phyloP scores from a whole-genome alignment of 108 stramenopile species.

The Cyclotella distinguenda region DNA sequence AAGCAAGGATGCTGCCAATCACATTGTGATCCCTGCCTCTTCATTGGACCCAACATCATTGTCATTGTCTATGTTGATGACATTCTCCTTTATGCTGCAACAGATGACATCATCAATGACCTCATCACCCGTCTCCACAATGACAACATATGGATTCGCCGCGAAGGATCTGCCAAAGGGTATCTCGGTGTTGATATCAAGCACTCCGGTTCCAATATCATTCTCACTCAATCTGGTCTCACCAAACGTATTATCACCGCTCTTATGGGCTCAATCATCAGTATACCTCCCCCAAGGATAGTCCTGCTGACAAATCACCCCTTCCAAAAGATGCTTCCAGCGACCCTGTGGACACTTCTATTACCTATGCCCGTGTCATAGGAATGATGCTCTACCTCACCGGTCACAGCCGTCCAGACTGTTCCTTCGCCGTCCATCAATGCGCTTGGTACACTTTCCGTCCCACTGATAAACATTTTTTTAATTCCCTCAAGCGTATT shows the following conservation, averaged over 20 bases:
- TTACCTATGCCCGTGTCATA: conserved; percentile 20
- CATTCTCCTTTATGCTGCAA: no score
- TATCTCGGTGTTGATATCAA: not conserved
- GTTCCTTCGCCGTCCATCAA: conserved; percentile 46
- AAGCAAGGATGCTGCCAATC: no score
- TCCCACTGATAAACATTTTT: not conserved
- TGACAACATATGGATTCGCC: no score
- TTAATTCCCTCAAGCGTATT: not conserved
- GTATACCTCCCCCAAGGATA: no score
- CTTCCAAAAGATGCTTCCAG: conserved; percentile 20
- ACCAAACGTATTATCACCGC: not conserved
- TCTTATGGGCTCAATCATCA: not conserved
- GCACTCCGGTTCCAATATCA: not conserved
- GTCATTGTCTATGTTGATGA: no score
- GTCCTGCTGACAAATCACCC: not conserved
- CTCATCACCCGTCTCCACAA: no score
- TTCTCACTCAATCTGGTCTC: not conserved
- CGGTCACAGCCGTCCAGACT: conserved; percentile 36
- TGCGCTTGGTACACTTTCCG: conserved; percentile 17
- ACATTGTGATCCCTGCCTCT: no score
- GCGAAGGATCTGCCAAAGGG: no score
- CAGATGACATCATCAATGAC: no score
- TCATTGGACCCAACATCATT: no score
- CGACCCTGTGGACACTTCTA: not conserved
- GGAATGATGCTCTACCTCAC: conserved; percentile 53